Evolutionary conservation across 257 asterid genomes (phyloP).

Genomic region (Nicotiana benthamiana): DNA sequence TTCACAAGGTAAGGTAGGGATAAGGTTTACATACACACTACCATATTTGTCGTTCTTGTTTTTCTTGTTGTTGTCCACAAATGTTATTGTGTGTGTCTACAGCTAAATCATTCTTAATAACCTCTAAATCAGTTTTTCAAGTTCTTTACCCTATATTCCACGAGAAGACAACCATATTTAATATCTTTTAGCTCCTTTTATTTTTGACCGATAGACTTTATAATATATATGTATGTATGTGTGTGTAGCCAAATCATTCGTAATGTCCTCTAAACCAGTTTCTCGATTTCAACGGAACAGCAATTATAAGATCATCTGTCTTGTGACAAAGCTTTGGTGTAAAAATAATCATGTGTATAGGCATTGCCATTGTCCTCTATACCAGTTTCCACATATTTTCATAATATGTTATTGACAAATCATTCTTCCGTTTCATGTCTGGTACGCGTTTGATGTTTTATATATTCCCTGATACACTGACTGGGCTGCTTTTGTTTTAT

Average conservation of each 20-base stretch:
- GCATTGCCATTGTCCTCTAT: no score
- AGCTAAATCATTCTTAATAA: background rate
- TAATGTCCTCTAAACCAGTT: background rate
- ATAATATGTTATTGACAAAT: background rate
- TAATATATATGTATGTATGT: no score
- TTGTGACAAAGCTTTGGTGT: background rate
- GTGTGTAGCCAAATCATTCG: background rate
- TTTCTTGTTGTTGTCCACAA: background rate
- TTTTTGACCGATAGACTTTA: no score
- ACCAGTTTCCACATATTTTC: background rate
- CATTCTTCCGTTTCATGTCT: no score
- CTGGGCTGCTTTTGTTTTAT: no score
- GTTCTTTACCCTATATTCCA: background rate
- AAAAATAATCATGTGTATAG: background rate
- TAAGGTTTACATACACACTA: no score
- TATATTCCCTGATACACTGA: no score
- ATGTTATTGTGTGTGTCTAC: background rate
- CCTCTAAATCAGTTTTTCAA: background rate
- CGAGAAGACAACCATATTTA: background rate
- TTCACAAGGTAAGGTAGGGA: no score
- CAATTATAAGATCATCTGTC: background rate
- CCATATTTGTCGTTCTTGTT: no score
- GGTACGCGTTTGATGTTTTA: no score
- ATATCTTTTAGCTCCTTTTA: no score
- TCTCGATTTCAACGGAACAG: no score